Evolutionary conservation across 441 rosid species (phyloP).

Genomic region (Corymbia calophylla): DNA sequence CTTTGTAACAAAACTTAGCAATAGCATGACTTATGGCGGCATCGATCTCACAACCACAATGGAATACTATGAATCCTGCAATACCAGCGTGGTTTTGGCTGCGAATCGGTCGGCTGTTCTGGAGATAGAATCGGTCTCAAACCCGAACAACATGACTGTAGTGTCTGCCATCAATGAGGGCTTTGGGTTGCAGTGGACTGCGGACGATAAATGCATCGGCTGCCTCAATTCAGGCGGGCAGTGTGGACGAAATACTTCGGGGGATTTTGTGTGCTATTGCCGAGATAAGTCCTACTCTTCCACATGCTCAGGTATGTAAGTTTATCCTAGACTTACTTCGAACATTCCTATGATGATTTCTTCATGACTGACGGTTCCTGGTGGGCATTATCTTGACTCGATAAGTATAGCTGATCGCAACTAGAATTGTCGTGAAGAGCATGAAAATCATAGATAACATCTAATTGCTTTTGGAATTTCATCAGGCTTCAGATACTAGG

Average conservation of each 20-base stretch:
- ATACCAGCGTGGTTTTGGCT: slow-evolving; percentile 4
- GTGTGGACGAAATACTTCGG: slow-evolving; percentile 24
- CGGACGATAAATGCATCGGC: accelerated
- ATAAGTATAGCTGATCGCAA: background rate
- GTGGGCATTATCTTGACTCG: background rate
- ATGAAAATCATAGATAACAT: background rate
- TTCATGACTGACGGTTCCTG: background rate
- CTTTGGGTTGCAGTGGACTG: slow-evolving; percentile 26
- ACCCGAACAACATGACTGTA: background rate
- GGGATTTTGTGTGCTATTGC: slow-evolving; percentile 26
- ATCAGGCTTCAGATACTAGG: background rate
- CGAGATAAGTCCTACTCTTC: background rate
- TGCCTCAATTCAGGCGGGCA: slow-evolving; percentile 18
- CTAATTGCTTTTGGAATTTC: background rate
- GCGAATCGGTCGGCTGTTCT: background rate
- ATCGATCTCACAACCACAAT: accelerated
- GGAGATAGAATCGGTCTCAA: accelerated
- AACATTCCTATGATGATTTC: background rate
- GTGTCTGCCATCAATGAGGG: slow-evolving; percentile 12
- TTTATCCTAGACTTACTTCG: no score
- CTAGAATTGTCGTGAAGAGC: background rate
- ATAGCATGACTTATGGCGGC: background rate
- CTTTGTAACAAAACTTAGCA: background rate
- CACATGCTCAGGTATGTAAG: background rate
- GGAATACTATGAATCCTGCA: background rate